Base-by-base conservation (phyloP, 1,284 basidiomycete species). In the Entoloma clypeatum region DNA sequence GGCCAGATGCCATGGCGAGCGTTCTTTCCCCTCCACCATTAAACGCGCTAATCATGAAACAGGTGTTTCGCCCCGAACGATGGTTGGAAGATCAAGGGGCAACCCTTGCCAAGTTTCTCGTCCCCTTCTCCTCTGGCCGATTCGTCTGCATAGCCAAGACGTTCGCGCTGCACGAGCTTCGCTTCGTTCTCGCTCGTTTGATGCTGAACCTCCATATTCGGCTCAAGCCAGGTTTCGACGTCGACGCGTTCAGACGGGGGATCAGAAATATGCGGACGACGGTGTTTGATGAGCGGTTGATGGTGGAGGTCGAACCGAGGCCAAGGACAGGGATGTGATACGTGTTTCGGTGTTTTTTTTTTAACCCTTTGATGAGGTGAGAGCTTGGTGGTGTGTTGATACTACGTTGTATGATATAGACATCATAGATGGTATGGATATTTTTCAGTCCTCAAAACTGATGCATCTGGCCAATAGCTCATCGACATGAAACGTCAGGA, bases 101-200 rank as follows among this genome's bases (percentile, higher is more conserved):
- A 39, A 18, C 22, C 42, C 27, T 32, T 17, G 4, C 28, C 1
- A 23, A 5, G 17, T 22, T 10, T 34, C 13, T 24, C 14, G 9
- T 8, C 14, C 27, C 4, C 25, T 14, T 17, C 14, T 4, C 8
- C 24, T n/a, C 13, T 42, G 47, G 47, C 21, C 44, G 45, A 2
- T 45, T 47, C 21, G 31, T 50, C 7, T 50, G 48, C 21, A 42
- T 45, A 13, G 48, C 35, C 2, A 47, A 44, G 22, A 31, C 45
- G 4, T 42, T 50, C 9, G 48, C 50, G 9, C 35, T 53, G 44
- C 52, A 53, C n/a, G 52, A 53, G 33, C 49, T 43, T 36, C 47
- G 45, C 18, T 40, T 30, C 23, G 45, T 41, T 3, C 25, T 47
- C 19, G 42, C 43, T 0, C 45, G 45, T 10, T 26, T 50, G 23